Conservation (phyloP, 1,284 basidiomycete species). For the Singerocomus inundabilis region DNA sequence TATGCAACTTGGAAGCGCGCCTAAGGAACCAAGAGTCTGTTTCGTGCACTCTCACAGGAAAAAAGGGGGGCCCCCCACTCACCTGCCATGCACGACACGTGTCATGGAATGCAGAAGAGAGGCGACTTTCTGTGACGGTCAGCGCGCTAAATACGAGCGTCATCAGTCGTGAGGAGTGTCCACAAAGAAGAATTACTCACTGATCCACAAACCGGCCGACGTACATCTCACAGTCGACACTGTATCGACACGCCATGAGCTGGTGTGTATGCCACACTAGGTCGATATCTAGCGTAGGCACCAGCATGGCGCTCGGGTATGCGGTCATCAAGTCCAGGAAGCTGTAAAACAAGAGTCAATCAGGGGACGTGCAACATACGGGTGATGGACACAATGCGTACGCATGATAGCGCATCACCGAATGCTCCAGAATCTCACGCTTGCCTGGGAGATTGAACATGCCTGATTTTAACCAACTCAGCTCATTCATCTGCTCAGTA, state of each 20-base stretch:
- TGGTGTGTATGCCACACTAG: constrained; percentile 51
- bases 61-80: neutral
- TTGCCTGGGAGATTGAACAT: constrained; percentile 23
- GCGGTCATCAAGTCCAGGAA: constrained; percentile 28
- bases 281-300: constrained; percentile 43
- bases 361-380: neutral
- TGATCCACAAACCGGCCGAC: constrained; percentile 36
- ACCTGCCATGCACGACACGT: constrained; percentile 37
- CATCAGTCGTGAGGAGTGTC: neutral
- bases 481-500: constrained; percentile 35
- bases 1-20: constrained; percentile 42
- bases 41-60: neutral
- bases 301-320: constrained; percentile 17
- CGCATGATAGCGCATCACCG: constrained; percentile 43
- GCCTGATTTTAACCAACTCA: constrained; percentile 31
- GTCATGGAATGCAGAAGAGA: constrained; percentile 36
- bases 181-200: constrained; percentile 22
- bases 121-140: constrained; percentile 33
- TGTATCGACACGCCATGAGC: constrained; percentile 35
- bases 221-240: constrained; percentile 32
- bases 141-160: constrained; percentile 29
- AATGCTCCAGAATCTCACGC: constrained; percentile 30
- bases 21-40: constrained; percentile 16
- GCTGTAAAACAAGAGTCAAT: constrained; percentile 9
- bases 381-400: constrained; percentile 10